Evolutionary conservation across 129 eudicot genomes (phyloP).

Genomic region (Ambrosia trifida): DNA sequence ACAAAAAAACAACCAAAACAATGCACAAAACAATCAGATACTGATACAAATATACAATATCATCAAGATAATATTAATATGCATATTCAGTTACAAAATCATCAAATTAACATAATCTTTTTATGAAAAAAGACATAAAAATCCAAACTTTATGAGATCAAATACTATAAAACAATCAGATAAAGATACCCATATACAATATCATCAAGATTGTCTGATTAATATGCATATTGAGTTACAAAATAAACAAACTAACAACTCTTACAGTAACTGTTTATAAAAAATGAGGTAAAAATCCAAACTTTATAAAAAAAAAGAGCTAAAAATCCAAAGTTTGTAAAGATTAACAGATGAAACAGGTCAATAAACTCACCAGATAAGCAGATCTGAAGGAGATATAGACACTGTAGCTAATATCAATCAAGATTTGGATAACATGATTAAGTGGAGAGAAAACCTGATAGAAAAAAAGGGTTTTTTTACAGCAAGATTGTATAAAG

Average conservation of each 20-base stretch:
- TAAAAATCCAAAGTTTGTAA: background rate
- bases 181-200: no score
- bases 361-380: slow-evolving; percentile 36
- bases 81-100: slow-evolving; percentile 3
- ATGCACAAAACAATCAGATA: slow-evolving; percentile 3
- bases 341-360: slow-evolving; percentile 16
- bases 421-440: slow-evolving; percentile 19
- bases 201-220: no score
- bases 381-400: slow-evolving; percentile 42
- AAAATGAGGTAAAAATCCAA: background rate
- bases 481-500: background rate
- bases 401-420: slow-evolving; percentile 7
- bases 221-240: no score
- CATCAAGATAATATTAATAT: background rate
- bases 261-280: background rate
- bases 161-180: no score
- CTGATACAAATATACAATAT: no score
- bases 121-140: no score
- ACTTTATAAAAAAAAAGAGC: background rate
- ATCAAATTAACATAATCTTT: no score
- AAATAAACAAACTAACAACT: no score
- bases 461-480: slow-evolving; percentile 5
- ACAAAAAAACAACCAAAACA: slow-evolving; percentile 16
- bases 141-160: no score
- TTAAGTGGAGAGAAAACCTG: slow-evolving; percentile 5